Conservation (phyloP, 306 rosid species). For the Quercus aquifolioides region DNA sequence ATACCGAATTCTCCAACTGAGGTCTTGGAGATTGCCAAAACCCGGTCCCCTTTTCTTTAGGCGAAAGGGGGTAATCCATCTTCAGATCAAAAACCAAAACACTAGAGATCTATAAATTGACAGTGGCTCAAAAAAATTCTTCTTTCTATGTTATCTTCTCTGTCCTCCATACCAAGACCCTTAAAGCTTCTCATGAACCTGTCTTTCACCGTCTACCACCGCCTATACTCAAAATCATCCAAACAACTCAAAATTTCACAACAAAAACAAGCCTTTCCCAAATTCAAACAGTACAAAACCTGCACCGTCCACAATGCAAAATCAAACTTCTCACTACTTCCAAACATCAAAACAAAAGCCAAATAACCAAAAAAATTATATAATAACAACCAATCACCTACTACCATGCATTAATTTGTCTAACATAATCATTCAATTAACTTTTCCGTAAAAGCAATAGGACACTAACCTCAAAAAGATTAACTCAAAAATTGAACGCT, state of each 20-base stretch:
- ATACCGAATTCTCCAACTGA: slow-evolving; percentile 39
- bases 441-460: neutral
- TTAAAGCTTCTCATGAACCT: neutral
- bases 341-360: neutral
- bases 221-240: neutral
- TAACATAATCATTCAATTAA: neutral
- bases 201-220: neutral
- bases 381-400: neutral
- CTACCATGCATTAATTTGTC: neutral
- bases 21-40: slow-evolving; percentile 42
- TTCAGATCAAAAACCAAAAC: slow-evolving; percentile 14
- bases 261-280: neutral
- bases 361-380: neutral
- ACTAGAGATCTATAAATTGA: slow-evolving; percentile 21
- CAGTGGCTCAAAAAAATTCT: slow-evolving; percentile 6
- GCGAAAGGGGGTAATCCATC: slow-evolving; percentile 51
- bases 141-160: slow-evolving; percentile 6
- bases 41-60: slow-evolving; percentile 39
- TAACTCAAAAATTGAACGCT: neutral
- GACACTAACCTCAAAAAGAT: neutral
- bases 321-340: neutral
- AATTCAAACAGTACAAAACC: neutral
- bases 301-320: slow-evolving; percentile 11
- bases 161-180: neutral
- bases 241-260: neutral